Evolutionary conservation across 2,329 filamentous ascomycete genomes (phyloP).

Genomic region (Colletotrichum zoysiae): DNA sequence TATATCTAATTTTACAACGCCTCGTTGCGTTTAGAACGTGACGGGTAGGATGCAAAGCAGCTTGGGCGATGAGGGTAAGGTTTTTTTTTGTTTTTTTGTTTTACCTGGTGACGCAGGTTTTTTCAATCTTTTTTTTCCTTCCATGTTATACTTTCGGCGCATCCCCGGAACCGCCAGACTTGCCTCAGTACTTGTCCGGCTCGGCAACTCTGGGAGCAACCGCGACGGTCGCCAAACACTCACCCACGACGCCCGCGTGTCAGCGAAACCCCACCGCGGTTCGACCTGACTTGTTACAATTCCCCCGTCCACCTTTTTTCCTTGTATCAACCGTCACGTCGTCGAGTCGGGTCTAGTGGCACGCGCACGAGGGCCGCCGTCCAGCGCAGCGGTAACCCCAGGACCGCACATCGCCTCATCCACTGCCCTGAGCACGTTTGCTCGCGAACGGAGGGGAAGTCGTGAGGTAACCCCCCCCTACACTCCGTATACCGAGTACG

Average conservation of each 20-base stretch:
- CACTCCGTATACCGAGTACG: background rate
- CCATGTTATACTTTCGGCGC: conserved; percentile 29
- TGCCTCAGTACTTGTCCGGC: conserved; percentile 18
- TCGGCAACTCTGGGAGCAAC: conserved; percentile 11
- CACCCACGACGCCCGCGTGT: conserved; percentile 1
- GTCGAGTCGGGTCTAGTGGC: conserved; percentile 5
- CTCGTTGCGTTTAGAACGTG: conserved; percentile 7
- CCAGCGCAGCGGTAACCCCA: background rate
- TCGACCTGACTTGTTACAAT: background rate
- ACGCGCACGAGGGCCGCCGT: conserved; percentile 1
- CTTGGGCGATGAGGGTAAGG: background rate
- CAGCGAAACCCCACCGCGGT: conserved; percentile 2
- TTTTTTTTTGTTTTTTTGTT: no score
- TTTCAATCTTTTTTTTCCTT: no score
- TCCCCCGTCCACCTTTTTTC: background rate
- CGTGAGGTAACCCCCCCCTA: background rate
- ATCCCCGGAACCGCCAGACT: conserved; percentile 22
- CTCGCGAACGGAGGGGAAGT: conserved; percentile 20
- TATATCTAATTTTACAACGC: background rate
- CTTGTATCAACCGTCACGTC: background rate
- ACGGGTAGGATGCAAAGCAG: conserved; percentile 12
- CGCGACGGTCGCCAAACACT: conserved; percentile 9
- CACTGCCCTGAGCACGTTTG: conserved; percentile 41
- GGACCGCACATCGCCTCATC: conserved; percentile 37
- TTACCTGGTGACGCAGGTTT: conserved; percentile 2